Conservation (phyloP, 331 rosid species). For the Malus hybrid region DNA sequence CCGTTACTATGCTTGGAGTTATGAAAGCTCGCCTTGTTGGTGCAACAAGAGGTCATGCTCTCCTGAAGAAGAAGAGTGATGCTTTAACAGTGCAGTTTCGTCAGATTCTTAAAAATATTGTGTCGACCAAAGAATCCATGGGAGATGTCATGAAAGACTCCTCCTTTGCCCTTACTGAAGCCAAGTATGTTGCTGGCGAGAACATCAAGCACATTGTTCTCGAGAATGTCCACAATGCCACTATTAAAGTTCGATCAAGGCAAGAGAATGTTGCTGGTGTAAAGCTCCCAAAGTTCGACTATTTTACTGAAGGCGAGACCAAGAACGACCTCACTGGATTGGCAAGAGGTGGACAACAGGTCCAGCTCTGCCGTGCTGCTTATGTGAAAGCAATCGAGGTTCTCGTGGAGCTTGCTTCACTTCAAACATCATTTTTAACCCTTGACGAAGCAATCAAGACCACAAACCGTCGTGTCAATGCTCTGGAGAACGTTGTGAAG, state of each 20-base stretch:
- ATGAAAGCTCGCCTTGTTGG: slow-evolving; percentile 84
- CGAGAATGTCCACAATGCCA: slow-evolving; percentile 74
- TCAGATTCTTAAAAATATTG: slow-evolving; percentile 78
- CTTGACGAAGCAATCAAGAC: slow-evolving; percentile 96
- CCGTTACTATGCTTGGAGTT: slow-evolving; percentile 80
- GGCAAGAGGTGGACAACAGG: slow-evolving; percentile 95
- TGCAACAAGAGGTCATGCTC: slow-evolving; percentile 95
- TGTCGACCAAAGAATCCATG: slow-evolving; percentile 92
- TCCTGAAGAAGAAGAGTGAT: slow-evolving; percentile 96
- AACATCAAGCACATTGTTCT: slow-evolving; percentile 83
- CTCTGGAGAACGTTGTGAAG: slow-evolving; percentile 89
- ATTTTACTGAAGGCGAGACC: slow-evolving; percentile 53
- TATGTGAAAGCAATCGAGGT: slow-evolving; percentile 86
- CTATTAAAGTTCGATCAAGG: slow-evolving; percentile 72
- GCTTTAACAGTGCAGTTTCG: slow-evolving; percentile 92
- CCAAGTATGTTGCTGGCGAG: slow-evolving; percentile 92
- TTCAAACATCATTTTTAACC: slow-evolving; percentile 89
- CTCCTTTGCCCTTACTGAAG: slow-evolving; percentile 82
- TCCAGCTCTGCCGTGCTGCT: slow-evolving; percentile 87
- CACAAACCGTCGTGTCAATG: slow-evolving; percentile 89
- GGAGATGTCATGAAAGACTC: slow-evolving; percentile 93
- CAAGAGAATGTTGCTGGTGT: slow-evolving; percentile 92
- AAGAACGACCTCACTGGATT: slow-evolving; percentile 90
- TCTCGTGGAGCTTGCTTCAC: slow-evolving; percentile 95
- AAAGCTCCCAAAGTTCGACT: slow-evolving; percentile 85